A percentile compares a stretch with the other conserved stretches of the same genome.
These are phyloP conservation scores for Zygoascus biomembranicola DNA, from an alignment of 805 yeast genomes.

Conservation along the genomic window DNA sequence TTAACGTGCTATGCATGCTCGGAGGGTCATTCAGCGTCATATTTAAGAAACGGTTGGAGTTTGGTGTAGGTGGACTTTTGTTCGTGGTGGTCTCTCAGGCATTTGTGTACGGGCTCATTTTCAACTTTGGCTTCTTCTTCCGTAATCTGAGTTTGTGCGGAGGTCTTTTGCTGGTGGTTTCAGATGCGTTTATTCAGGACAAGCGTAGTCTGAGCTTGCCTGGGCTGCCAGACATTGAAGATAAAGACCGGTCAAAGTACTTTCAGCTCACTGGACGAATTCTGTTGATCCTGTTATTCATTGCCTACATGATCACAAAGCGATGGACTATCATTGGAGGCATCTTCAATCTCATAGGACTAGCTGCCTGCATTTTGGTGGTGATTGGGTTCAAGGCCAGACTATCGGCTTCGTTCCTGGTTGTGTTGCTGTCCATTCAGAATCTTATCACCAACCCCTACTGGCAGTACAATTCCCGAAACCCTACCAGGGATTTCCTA, in stretches of 20 bases:
- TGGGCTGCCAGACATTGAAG: constrained; percentile 61
- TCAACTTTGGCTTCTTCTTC: constrained; percentile 72
- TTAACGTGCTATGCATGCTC: constrained; percentile 63
- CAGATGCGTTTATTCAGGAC: constrained; percentile 77
- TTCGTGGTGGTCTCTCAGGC: constrained; percentile 78
- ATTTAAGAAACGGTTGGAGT: constrained; percentile 54
- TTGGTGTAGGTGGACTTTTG: constrained; percentile 62
- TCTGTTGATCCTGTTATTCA: constrained; percentile 72
- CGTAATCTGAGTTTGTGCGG: constrained; percentile 89
- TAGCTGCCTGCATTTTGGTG: constrained; percentile 63
- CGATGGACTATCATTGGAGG: constrained; percentile 62
- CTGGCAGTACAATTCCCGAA: constrained; percentile 68
- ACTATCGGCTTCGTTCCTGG: constrained; percentile 63
- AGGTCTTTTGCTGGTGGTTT: constrained; percentile 77
- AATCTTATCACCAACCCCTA: constrained; percentile 77
- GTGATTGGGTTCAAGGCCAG: constrained; percentile 91
- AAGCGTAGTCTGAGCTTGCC: constrained; percentile 60
- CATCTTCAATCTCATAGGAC: constrained; percentile 60
- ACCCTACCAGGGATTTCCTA: constrained; percentile 76
- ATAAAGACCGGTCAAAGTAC: constrained; percentile 71
- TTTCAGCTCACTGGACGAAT: constrained; percentile 82
- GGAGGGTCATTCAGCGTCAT: constrained; percentile 65
- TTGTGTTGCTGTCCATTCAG: constrained; percentile 63
- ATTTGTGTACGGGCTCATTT: constrained; percentile 74
- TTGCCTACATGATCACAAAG: constrained; percentile 67